phyloP scores from a whole-genome alignment of 805 yeast species.

The Monosporozyma aerobia region DNA sequence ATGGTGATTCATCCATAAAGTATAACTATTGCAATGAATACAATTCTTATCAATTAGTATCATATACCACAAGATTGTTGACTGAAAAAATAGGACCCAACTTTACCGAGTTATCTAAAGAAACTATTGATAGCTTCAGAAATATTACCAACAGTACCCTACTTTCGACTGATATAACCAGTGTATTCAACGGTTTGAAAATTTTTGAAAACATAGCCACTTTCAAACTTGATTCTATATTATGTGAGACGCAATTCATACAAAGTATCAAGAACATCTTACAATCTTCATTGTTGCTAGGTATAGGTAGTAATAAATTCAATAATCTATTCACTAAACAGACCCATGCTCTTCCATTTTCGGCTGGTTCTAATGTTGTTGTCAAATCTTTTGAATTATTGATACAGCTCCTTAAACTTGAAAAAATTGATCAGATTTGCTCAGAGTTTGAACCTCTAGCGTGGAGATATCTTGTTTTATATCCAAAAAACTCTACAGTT shows the following conservation, averaged over 20 bases:
- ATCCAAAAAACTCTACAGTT: conserved; percentile 37
- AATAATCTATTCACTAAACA: conserved; percentile 23
- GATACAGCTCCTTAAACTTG: conserved; percentile 48
- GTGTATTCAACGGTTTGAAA: conserved; percentile 16
- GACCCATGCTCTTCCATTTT: conserved; percentile 38
- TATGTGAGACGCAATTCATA: conserved; percentile 25
- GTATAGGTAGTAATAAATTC: conserved; percentile 15
- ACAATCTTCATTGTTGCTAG: conserved; percentile 9
- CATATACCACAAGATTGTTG: conserved; percentile 37
- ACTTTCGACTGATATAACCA: conserved; percentile 29
- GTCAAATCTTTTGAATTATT: conserved; percentile 46
- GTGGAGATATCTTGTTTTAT: conserved; percentile 50
- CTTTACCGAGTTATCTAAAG: conserved; percentile 28
- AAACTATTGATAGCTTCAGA: conserved; percentile 27
- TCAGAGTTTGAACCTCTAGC: conserved; percentile 41
- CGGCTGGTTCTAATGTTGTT: conserved; percentile 34
- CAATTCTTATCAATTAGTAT: conserved; percentile 38
- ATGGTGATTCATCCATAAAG: conserved; percentile 35
- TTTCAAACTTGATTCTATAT: conserved; percentile 17
- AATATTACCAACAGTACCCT: conserved; percentile 31
- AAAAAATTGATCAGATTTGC: conserved; percentile 38
- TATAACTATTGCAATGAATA: conserved; percentile 41
- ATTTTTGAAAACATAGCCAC: conserved; percentile 22
- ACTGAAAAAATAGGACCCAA: conserved; percentile 53
- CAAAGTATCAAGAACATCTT: conserved; percentile 16